Base-by-base conservation (phyloP, 2,329 filamentous ascomycete species). In the Colletotrichum orbiculare region DNA sequence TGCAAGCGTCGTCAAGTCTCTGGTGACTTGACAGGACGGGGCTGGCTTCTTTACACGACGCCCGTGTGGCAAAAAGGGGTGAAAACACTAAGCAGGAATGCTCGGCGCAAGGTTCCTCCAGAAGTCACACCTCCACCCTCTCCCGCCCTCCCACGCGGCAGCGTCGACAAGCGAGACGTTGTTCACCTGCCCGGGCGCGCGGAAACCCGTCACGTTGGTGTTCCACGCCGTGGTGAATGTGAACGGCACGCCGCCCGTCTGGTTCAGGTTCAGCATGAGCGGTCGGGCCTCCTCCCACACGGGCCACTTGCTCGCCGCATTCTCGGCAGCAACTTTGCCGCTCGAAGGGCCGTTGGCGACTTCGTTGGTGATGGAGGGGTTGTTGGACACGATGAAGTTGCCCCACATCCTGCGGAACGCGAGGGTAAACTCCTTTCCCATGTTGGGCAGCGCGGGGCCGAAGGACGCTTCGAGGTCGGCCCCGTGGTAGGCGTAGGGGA, bases 111-210 rank as follows among this genome's bases (percentile, higher is more conserved):
- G 4, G 37, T 13, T 37, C 46, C 17, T 41, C 82, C 82, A 84
- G 49, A 83, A 79, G 34, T 79, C 77, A 67, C 82, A 85, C 57
- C 82, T 73, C 39, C 68, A 66, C 0, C 83, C 82, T 17, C 83
- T 73, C 0, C 79, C 80, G 2, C 76, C 82, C 61, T 85, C 83
- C 83, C 83, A 85, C 3, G 71, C 72, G 61, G 75, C 78, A 2
- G 77, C 82, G 69, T 83, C 73, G 6, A 77, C 79, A 35, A 84
- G 53, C 0, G 69, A 72, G 63, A 85, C 76, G 3, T 73, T 67
- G 57, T 82, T 82, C 7, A 55, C 48, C 39, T 67, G 57, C 8
- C 73, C 70, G 13, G 79, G 59, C 13, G 71, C 39, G 69, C 77
- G 58, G 70, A 72, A 71, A 61, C 66, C 69, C 60, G 70, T 73